These are phyloP conservation scores for Wickerhamiella kazuoi DNA, from an alignment of 805 yeast genomes.

Conservation along the genomic window DNA sequence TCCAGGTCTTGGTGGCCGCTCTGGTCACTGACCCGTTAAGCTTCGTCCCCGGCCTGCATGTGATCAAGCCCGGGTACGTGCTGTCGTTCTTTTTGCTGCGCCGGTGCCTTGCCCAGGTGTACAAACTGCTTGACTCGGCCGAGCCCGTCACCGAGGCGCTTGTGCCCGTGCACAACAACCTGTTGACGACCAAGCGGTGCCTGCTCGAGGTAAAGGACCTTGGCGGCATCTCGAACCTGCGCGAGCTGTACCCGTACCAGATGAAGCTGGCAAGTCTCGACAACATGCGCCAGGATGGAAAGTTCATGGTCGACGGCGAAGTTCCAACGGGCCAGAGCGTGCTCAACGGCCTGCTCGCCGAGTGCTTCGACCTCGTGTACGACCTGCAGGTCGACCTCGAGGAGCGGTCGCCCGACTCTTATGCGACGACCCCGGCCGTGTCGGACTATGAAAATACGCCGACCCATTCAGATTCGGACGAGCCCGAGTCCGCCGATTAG, in stretches of 20 bases:
- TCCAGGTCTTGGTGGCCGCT: constrained; percentile 38
- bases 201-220: constrained; percentile 74
- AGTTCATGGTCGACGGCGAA: constrained; percentile 69
- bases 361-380: constrained; percentile 83
- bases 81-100: constrained; percentile 49
- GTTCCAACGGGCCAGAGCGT: constrained; percentile 98
- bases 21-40: not conserved
- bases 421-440: not conserved
- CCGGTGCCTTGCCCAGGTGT: constrained; percentile 79
- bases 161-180: constrained; percentile 84
- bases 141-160: constrained; percentile 93
- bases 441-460: not conserved
- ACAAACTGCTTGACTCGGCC: constrained; percentile 72
- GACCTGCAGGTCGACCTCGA: constrained; percentile 45
- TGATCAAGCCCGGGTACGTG: not conserved
- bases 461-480: too few relatives aligned
- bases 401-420: constrained; percentile 8
- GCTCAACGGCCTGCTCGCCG: constrained; percentile 75
- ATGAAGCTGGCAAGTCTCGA: constrained; percentile 84
- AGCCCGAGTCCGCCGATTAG: too few relatives aligned
- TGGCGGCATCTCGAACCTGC: constrained; percentile 74
- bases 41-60: not conserved
- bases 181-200: constrained; percentile 81
- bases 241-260: constrained; percentile 92
- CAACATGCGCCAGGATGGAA: constrained; percentile 75